Evolutionary conservation across 2,329 filamentous ascomycete genomes (phyloP), one percentile per base, ranked within the genome.

Genomic region (Chalara sp.): DNA sequence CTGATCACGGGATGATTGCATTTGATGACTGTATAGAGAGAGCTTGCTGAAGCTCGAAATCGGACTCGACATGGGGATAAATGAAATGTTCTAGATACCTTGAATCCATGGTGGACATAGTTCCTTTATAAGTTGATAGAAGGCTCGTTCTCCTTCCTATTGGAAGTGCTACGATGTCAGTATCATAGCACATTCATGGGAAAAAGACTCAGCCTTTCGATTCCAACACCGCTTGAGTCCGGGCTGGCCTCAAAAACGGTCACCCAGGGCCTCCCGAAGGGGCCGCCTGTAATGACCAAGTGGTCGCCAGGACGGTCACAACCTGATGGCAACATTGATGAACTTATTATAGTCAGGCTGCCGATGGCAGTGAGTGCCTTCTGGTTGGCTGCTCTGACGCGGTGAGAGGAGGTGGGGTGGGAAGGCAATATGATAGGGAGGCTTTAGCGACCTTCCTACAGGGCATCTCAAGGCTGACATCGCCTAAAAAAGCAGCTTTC

Each of bases 31-130:
- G 28, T 31, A 45, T 55, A 48, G 43, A 65, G 61, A 59, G 47
- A 64, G 62, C 53, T 63, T 60, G 55, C 56, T 57, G 52, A 64
- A 65, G 52, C 56, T 55, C 11, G 58, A 54, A 47, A 57, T 53
- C 49, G 63, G 60, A 39, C 57, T 51, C 58, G 61, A 63, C 63
- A 65, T 65, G 56, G 55, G 56, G 53, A 52, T 56, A 47, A 46
- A 40, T 32, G 47, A 32, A 41, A 37, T 44, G 49, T 33, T 55
- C 42, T 21, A 21, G 21, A 21, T 21, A 21, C 32, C 29, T 50
- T 48, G 49, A 45, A 37, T 13, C 44, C 58, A 65, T 63, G 37
- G 49, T 47, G 54, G 58, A 48, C 44, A 48, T 50, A 50, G 44
- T 50, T 48, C 44, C 21, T 48, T 44, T 60, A 61, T 31, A 42